Conservation (phyloP, 2,329 filamentous ascomycete species). For the Scopulariopsis brevicaulis region DNA sequence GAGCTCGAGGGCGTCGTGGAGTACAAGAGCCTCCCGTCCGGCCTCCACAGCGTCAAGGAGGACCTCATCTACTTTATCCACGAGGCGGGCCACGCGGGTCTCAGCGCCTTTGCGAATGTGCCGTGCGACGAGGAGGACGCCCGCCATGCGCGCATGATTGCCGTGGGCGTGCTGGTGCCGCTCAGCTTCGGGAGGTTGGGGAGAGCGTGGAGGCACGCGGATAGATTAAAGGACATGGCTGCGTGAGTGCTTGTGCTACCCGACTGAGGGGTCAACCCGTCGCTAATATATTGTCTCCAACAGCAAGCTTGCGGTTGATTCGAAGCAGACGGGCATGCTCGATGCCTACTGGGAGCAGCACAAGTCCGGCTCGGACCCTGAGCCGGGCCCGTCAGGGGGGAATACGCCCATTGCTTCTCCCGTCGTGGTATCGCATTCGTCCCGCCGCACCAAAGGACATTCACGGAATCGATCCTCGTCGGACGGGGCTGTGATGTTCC, state of each 20-base stretch:
- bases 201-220: slow-evolving; percentile 79
- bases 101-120: slow-evolving; percentile 84
- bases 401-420: slow-evolving; percentile 43
- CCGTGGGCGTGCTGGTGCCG: slow-evolving; percentile 80
- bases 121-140: slow-evolving; percentile 65
- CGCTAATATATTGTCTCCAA: slow-evolving; percentile 9
- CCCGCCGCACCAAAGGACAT: slow-evolving; percentile 29
- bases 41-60: slow-evolving; percentile 75
- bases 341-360: slow-evolving; percentile 65
- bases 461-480: slow-evolving; percentile 47
- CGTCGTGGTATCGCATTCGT: slow-evolving; percentile 25
- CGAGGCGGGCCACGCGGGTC: slow-evolving; percentile 63
- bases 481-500: slow-evolving; percentile 46
- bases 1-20: slow-evolving; percentile 80
- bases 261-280: background rate
- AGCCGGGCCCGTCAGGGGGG: background rate
- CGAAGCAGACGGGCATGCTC: slow-evolving; percentile 49
- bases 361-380: background rate
- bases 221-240: slow-evolving; percentile 63
- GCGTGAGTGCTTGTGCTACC: slow-evolving; percentile 31
- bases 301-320: slow-evolving; percentile 53
- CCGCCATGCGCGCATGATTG: slow-evolving; percentile 84
- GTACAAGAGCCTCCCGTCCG: slow-evolving; percentile 92
- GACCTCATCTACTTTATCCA: slow-evolving; percentile 95
- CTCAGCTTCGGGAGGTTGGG: slow-evolving; percentile 77